A percentile compares a stretch with the other conserved stretches of the same genome.
Evolutionary conservation across 176 grass and related monocot species (phyloP).

Genomic region (Hsuehochloa calcarea): DNA sequence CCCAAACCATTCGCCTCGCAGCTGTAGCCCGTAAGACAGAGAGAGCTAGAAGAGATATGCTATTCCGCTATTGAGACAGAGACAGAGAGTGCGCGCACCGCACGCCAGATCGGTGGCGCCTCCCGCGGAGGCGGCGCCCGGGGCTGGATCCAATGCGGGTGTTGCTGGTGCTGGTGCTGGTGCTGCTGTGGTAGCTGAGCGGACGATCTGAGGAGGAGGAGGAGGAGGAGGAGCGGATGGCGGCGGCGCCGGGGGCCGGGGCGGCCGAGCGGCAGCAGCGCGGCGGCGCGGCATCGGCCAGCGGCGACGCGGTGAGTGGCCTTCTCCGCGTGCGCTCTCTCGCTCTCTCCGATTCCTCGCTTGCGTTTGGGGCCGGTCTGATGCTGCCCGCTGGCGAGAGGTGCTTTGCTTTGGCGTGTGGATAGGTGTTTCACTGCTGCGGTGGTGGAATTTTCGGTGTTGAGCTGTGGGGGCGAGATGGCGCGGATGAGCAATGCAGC

Average conservation of each 20-base stretch:
- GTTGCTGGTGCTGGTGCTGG: background rate
- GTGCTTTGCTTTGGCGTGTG: background rate
- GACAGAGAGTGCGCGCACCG: conserved; percentile 2
- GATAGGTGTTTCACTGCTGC: background rate
- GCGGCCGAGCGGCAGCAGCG: conserved; percentile 44
- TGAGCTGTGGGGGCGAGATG: background rate
- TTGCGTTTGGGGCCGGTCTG: background rate
- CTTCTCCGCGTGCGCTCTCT: background rate
- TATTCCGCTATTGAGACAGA: background rate
- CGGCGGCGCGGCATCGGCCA: conserved; percentile 38
- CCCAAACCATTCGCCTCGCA: conserved; percentile 15
- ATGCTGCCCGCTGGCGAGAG: background rate
- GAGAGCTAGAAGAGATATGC: background rate
- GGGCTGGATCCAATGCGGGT: conserved; percentile 37
- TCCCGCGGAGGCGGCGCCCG: background rate
- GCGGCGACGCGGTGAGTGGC: conserved; percentile 49
- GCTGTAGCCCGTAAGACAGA: background rate
- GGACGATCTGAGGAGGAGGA: conserved; percentile 49
- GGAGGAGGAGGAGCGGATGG: background rate
- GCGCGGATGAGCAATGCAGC: background rate
- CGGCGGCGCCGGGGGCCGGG: conserved; percentile 4
- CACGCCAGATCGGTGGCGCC: conserved; percentile 45
- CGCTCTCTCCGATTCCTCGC: background rate
- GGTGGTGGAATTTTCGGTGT: conserved; percentile 9
- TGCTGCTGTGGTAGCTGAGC: background rate